Evolutionary conservation across 2,329 filamentous ascomycete species (phyloP), one percentile per base, ranked within the genome.

Genomic region (Sporothrix protearum): DNA sequence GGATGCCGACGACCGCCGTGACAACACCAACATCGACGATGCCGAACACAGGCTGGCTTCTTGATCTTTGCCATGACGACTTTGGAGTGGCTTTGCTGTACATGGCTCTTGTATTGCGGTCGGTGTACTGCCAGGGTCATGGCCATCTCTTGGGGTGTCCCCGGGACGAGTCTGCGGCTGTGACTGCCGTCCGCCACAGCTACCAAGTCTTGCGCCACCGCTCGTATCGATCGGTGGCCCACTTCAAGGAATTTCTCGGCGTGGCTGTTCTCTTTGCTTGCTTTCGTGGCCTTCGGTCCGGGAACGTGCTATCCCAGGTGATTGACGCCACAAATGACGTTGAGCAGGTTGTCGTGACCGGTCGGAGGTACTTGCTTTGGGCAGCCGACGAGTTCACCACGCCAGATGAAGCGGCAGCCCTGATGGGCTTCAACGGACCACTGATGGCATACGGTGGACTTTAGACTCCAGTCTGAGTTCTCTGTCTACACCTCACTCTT

Each of bases 31-130:
- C 59, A 45, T 9, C 22, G 14, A 39, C 22, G 33, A 14, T 39
- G 36, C 22, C 9, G 12, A 33, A 22, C 47, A 63, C 53, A 0
- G 42, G 49, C 42, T 77, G 76, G 74, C 73, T 78, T 2, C 57
- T 76, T 6, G 73, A 77, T 53, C 66, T 78, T 3, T 76, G 75
- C 70, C 75, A 76, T 49, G 77, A 76, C 63, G 74, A 76, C 71
- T 77, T 77, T 63, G 73, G 71, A 12, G 73, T 73, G 0, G 76
- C 76, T 0, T 71, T 77, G 57, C 61, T 76, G 14, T 75, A 76
- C 69, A 66, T 75, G 53, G 68, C 75, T 4, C 66, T 77, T 1
- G 70, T 73, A 1, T 55, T 74, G n/a, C 74, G 75, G 9, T 55
- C 71, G 2, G 69, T 64, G 7, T 39, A 22, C n/a, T 28, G 33